phyloP scores from a whole-genome alignment of 2,329 filamentous ascomycete genomes.

The Dactylonectria estremocensis region DNA sequence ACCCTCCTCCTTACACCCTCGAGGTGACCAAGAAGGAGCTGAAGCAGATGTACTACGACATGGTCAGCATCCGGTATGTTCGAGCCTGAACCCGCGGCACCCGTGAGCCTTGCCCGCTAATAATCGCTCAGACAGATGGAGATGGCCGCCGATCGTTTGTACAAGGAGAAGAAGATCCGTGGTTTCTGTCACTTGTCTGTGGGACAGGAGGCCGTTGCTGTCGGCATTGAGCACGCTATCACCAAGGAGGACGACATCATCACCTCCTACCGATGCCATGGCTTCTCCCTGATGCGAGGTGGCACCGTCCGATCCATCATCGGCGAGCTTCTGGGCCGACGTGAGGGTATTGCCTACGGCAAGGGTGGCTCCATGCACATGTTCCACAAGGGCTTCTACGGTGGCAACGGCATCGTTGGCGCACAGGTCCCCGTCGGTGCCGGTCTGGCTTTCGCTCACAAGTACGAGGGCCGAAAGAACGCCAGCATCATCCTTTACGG shows the following conservation, averaged over 20 bases:
- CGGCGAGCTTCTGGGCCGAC: slow-evolving; percentile 93
- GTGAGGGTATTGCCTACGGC: slow-evolving; percentile 97
- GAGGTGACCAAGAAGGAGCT: slow-evolving; percentile 97
- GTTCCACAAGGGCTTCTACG: slow-evolving; percentile 98
- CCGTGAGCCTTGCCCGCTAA: slow-evolving; percentile 42
- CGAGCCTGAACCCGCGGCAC: background rate
- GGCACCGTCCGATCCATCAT: slow-evolving; percentile 93
- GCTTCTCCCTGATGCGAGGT: slow-evolving; percentile 97
- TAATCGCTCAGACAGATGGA: slow-evolving; percentile 88
- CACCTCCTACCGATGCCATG: slow-evolving; percentile 99
- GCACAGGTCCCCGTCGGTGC: slow-evolving; percentile 98
- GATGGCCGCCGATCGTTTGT: slow-evolving; percentile 98
- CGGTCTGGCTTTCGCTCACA: slow-evolving; percentile 95
- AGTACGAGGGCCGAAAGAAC: slow-evolving; percentile 91
- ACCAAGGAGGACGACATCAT: slow-evolving; percentile 94
- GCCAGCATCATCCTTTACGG: slow-evolving; percentile 93
- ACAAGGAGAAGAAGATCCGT: slow-evolving; percentile 99
- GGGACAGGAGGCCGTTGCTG: slow-evolving; percentile 96
- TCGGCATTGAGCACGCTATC: slow-evolving; percentile 97
- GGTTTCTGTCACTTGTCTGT: slow-evolving; percentile 99
- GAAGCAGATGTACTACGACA: slow-evolving; percentile 99
- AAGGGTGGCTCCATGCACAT: slow-evolving; percentile 99
- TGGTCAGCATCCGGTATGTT: slow-evolving; percentile 91
- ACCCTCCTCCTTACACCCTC: slow-evolving; percentile 93
- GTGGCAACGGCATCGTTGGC: slow-evolving; percentile 98